A percentile compares a stretch with the other conserved stretches of the same genome.
Conservation (phyloP, 2,329 filamentous ascomycete species). For the Colletotrichum graminicola region DNA sequence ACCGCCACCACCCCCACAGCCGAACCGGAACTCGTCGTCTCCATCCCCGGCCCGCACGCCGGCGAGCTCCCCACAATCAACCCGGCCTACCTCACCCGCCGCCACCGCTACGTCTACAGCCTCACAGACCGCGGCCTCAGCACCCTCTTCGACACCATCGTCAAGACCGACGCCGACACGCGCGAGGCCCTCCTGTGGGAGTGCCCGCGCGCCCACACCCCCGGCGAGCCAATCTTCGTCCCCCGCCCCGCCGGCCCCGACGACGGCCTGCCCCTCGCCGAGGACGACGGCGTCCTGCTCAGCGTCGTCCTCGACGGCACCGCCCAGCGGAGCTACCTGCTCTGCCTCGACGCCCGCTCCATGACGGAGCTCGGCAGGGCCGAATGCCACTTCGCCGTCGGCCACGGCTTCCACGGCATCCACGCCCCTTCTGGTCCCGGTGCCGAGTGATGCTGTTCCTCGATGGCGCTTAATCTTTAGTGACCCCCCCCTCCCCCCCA, state of each 20-base stretch:
- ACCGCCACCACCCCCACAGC: no score
- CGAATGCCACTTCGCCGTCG: slow-evolving; percentile 70
- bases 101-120: slow-evolving; percentile 72
- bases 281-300: slow-evolving; percentile 74
- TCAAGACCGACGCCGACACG: slow-evolving; percentile 73
- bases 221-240: slow-evolving; percentile 78
- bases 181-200: slow-evolving; percentile 68
- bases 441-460: neutral
- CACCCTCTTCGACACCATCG: slow-evolving; percentile 71
- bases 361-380: slow-evolving; percentile 75
- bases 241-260: slow-evolving; percentile 46
- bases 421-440: slow-evolving; percentile 52
- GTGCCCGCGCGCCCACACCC: slow-evolving; percentile 69
- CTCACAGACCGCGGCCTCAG: slow-evolving; percentile 68
- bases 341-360: slow-evolving; percentile 73
- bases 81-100: slow-evolving; percentile 62
- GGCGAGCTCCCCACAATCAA: slow-evolving; percentile 78
- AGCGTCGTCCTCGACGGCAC: slow-evolving; percentile 74
- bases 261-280: slow-evolving; percentile 51
- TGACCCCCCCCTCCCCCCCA: neutral
- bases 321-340: slow-evolving; percentile 71
- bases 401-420: slow-evolving; percentile 74
- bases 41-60: slow-evolving; percentile 64
- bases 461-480: neutral
- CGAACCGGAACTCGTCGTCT: slow-evolving; percentile 26